Percentiles rank a stretch among this genome's conserved stretches.
These are phyloP conservation scores for Zostera marina DNA, from an alignment of 116 monocot species.

Conservation along the genomic window DNA sequence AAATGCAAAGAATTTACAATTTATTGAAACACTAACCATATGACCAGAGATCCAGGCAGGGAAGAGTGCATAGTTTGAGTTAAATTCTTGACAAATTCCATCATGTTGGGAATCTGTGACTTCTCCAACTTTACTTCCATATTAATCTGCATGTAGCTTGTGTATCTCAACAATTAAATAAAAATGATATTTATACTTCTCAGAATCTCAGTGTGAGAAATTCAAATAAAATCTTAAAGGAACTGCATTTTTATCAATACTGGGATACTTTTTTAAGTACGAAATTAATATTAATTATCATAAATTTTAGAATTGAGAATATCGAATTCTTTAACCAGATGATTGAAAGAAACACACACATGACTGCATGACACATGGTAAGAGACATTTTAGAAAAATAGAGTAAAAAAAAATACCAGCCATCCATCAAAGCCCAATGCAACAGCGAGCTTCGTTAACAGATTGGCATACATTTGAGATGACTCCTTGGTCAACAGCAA, in stretches of 20 bases:
- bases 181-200: no score
- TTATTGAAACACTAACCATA: slow-evolving; percentile 38
- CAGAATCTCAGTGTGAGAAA: no score
- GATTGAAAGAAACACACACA: background rate
- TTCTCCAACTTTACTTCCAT: slow-evolving; percentile 51
- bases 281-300: background rate
- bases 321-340: background rate
- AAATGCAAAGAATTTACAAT: background rate
- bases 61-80: slow-evolving; percentile 50
- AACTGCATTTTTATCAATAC: background rate
- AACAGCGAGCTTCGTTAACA: slow-evolving; percentile 54
- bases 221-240: no score
- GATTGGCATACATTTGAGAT: slow-evolving; percentile 66
- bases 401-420: slow-evolving; percentile 46
- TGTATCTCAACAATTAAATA: background rate
- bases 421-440: slow-evolving; percentile 88
- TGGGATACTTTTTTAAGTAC: background rate
- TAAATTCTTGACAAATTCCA: slow-evolving; percentile 71
- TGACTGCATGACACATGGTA: background rate
- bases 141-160: slow-evolving; percentile 55
- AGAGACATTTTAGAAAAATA: background rate
- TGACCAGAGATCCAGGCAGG: slow-evolving; percentile 74
- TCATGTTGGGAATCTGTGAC: slow-evolving; percentile 46
- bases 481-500: slow-evolving; percentile 53
- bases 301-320: background rate